phyloP scores from a whole-genome alignment of 2,329 filamentous ascomycete species.

The Harringtonia aguacate region DNA sequence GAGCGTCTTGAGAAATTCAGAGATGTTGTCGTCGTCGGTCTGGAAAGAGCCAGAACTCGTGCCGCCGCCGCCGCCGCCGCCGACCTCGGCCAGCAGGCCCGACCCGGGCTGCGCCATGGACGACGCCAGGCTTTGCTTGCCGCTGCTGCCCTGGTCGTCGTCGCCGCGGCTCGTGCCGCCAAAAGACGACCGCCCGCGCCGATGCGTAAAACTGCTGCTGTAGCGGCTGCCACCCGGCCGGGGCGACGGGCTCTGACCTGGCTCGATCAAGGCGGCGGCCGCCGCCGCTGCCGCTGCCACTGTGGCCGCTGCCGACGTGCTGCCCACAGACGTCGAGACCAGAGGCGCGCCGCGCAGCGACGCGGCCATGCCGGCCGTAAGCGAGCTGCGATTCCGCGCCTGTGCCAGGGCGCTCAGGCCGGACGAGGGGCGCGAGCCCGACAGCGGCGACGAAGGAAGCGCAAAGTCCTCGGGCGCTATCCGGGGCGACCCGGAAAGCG shows the following conservation, averaged over 20 bases:
- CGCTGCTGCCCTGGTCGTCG: conserved; percentile 70
- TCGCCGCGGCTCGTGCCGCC: conserved; percentile 60
- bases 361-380: conserved; percentile 66
- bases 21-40: conserved; percentile 84
- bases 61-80: conserved; percentile 22
- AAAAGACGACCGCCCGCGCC: conserved; percentile 66
- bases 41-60: conserved; percentile 57
- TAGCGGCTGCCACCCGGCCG: conserved; percentile 67
- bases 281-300: background rate
- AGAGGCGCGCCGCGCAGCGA: conserved; percentile 58
- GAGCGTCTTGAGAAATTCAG: conserved; percentile 80
- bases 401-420: conserved; percentile 41
- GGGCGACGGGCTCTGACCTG: conserved; percentile 61
- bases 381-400: conserved; percentile 57
- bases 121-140: conserved; percentile 64
- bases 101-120: conserved; percentile 65
- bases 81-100: conserved; percentile 62
- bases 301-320: background rate
- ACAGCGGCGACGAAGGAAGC: conserved; percentile 40
- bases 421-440: conserved; percentile 35
- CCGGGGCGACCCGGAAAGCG: conserved; percentile 77
- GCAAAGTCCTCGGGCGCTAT: conserved; percentile 37
- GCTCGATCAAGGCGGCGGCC: conserved; percentile 22
- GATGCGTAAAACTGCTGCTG: conserved; percentile 88
- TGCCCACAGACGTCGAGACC: conserved; percentile 25